Evolutionary conservation across 2,329 filamentous ascomycete species (phyloP).

Genomic region (Calonectria pauciramosa): DNA sequence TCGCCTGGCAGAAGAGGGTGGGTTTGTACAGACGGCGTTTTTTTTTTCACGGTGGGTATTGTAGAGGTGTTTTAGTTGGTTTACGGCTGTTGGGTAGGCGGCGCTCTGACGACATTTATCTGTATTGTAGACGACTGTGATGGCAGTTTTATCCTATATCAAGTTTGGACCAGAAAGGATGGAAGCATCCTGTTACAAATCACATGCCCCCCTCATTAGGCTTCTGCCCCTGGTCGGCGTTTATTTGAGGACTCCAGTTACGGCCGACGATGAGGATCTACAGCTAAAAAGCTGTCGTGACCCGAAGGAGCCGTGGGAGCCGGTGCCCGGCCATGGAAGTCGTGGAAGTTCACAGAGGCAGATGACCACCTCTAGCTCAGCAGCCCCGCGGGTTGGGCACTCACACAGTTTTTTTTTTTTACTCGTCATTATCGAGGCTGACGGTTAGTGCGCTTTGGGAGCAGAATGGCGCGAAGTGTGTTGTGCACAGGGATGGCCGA

Average conservation of each 20-base stretch:
- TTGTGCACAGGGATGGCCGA: constrained; percentile 4
- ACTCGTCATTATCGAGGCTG: background rate
- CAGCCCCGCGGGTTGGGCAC: background rate
- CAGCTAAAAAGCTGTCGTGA: constrained; percentile 23
- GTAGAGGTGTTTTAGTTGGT: constrained; percentile 36
- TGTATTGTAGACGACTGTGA: constrained; percentile 40
- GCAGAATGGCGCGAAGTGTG: background rate
- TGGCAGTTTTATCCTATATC: constrained; percentile 25
- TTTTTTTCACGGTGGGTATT: constrained; percentile 26
- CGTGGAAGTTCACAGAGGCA: constrained; percentile 5
- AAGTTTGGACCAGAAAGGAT: constrained; percentile 20
- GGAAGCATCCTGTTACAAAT: constrained; percentile 11
- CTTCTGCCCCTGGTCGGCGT: constrained; percentile 17
- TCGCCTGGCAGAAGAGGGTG: background rate
- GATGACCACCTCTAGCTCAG: constrained; percentile 30
- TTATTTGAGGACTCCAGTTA: constrained; percentile 32
- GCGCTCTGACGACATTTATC: constrained; percentile 22
- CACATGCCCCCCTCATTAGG: background rate
- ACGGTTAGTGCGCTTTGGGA: background rate
- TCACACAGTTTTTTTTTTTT: background rate
- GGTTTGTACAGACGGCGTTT: constrained; percentile 22
- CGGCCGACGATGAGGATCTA: constrained; percentile 26
- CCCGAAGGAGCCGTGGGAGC: constrained; percentile 44
- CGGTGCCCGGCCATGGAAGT: constrained; percentile 12
- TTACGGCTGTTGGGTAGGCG: constrained; percentile 17